phyloP scores from a whole-genome alignment of 1,284 basidiomycete species.

The Hymenochaete sp. region DNA sequence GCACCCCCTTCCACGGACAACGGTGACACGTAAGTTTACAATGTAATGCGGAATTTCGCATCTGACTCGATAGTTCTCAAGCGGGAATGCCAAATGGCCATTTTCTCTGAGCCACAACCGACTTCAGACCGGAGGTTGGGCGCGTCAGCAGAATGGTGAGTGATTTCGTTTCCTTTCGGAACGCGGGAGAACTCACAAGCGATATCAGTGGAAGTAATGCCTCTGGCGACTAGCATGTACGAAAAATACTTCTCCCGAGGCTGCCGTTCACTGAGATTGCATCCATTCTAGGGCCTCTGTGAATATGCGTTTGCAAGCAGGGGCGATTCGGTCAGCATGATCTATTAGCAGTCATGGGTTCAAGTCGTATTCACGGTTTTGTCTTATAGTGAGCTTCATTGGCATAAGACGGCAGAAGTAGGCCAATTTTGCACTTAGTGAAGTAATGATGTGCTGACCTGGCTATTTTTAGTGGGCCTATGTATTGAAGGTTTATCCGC shows the following conservation, averaged over 20 bases:
- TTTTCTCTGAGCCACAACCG: slow-evolving; percentile 63
- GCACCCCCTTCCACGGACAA: slow-evolving; percentile 61
- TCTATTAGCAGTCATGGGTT: slow-evolving; percentile 4
- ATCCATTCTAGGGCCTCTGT: slow-evolving; percentile 46
- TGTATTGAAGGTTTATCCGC: slow-evolving; percentile 40
- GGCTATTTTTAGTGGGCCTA: slow-evolving; percentile 49
- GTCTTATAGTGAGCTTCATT: slow-evolving; percentile 56
- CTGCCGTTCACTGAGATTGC: neutral
- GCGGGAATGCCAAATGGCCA: slow-evolving; percentile 62
- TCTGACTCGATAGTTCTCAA: slow-evolving; percentile 20
- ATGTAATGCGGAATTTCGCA: slow-evolving; percentile 1
- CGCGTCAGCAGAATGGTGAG: slow-evolving; percentile 57
- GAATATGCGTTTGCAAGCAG: slow-evolving; percentile 61
- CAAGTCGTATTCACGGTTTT: neutral
- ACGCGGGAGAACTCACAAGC: neutral
- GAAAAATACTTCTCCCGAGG: slow-evolving; percentile 16
- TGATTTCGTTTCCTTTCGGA: neutral
- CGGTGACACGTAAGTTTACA: slow-evolving; percentile 45
- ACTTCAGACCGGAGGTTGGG: slow-evolving; percentile 66
- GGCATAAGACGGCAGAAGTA: slow-evolving; percentile 64
- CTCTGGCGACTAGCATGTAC: slow-evolving; percentile 44
- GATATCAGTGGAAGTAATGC: slow-evolving; percentile 44
- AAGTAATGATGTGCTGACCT: slow-evolving; percentile 22
- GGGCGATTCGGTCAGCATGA: slow-evolving; percentile 46
- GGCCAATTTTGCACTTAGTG: slow-evolving; percentile 20